These are phyloP conservation scores for Blastobotrys ciferrii DNA, from an alignment of 1,139 yeast species.

Conservation along the genomic window DNA sequence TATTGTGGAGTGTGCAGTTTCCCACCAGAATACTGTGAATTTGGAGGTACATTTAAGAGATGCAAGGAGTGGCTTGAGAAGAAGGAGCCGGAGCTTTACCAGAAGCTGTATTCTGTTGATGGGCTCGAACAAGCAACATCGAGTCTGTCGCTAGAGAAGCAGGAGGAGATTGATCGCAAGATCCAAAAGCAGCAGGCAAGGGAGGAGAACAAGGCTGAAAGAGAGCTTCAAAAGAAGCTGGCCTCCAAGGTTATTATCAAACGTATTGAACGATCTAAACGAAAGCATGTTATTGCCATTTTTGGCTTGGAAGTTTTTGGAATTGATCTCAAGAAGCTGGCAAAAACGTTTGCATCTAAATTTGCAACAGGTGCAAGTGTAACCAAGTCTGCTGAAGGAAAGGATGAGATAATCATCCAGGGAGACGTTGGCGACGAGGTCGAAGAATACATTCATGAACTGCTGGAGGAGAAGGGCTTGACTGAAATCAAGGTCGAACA, in stretches of 20 bases:
- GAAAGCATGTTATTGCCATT: constrained; percentile 84
- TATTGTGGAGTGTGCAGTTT: constrained; percentile 85
- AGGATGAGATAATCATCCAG: constrained; percentile 87
- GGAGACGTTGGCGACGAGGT: constrained; percentile 96
- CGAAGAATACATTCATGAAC: constrained; percentile 65
- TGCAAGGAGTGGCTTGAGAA: constrained; percentile 82
- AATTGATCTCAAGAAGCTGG: constrained; percentile 83
- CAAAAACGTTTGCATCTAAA: constrained; percentile 88
- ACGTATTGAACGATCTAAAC: constrained; percentile 85
- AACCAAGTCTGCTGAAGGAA: constrained; percentile 87
- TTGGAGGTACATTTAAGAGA: constrained; percentile 75
- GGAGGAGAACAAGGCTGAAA: constrained; percentile 84
- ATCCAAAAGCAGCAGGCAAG: constrained; percentile 82
- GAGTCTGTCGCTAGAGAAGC: constrained; percentile 67
- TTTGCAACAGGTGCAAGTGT: constrained; percentile 97
- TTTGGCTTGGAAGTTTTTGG: constrained; percentile 85
- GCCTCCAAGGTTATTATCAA: constrained; percentile 79
- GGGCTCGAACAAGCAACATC: constrained; percentile 50
- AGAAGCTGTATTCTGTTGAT: constrained; percentile 56
- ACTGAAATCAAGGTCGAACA: constrained; percentile 84
- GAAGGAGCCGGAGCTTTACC: constrained; percentile 55
- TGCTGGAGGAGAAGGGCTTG: constrained; percentile 79
- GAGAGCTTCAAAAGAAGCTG: constrained; percentile 76
- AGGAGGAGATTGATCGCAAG: constrained; percentile 77
- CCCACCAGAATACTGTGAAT: constrained; percentile 95